A percentile compares a stretch with the other conserved stretches of the same genome.
phyloP scores from a whole-genome alignment of 1,139 yeast genomes.

The Debaryomycetaceae sp. region DNA sequence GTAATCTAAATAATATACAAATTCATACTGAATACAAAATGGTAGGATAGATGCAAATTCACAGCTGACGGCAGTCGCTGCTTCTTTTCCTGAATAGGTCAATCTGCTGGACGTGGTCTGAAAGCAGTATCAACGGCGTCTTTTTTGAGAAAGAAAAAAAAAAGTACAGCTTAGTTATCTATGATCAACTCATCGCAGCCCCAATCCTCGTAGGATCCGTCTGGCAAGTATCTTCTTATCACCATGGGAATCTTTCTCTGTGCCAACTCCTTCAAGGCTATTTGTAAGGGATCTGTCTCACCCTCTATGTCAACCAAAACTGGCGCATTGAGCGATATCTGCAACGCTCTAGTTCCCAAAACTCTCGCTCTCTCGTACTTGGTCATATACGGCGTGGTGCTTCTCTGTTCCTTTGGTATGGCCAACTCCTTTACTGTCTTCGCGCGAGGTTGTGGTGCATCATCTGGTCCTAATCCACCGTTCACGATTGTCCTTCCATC shows the following conservation, averaged over 20 bases:
- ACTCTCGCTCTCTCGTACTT: conserved; percentile 97
- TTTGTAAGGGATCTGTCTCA: conserved; percentile 98
- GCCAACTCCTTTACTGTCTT: conserved; percentile 80
- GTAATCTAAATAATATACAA: neutral
- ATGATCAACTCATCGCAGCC: conserved; percentile 96
- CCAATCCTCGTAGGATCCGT: conserved; percentile 98
- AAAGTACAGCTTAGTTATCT: conserved; percentile 58
- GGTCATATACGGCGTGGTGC: conserved; percentile 98
- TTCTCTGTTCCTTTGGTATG: conserved; percentile 81
- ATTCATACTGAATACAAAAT: neutral
- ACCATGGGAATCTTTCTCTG: conserved; percentile 95
- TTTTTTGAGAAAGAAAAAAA: too few relatives aligned
- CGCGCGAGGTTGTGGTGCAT: conserved; percentile 44
- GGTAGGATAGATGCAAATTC: neutral
- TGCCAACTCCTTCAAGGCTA: conserved; percentile 93
- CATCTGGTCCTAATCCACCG: conserved; percentile 64
- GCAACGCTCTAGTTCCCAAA: conserved; percentile 93
- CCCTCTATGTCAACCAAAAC: conserved; percentile 97
- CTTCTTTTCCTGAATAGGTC: neutral
- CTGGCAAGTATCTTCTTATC: conserved; percentile 93
- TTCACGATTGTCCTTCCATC: conserved; percentile 74
- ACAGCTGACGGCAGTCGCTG: neutral
- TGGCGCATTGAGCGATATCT: conserved; percentile 96
- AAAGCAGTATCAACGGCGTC: too few relatives aligned
- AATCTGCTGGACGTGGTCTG: too few relatives aligned